phyloP scores from a whole-genome alignment of 2,329 filamentous ascomycete genomes.

The Knoxdaviesia capensis region DNA sequence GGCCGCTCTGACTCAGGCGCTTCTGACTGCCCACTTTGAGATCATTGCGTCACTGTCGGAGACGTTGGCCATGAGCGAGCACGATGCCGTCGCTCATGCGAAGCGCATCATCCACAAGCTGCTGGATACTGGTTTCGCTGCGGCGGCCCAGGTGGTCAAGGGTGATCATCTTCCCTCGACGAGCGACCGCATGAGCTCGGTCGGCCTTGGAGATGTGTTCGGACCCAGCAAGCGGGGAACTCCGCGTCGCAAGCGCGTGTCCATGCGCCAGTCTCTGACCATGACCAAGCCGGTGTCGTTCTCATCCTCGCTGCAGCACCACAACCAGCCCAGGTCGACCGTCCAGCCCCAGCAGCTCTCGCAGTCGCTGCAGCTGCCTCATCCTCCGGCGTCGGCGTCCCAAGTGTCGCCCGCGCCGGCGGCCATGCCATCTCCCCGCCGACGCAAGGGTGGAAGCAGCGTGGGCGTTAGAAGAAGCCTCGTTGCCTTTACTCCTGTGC shows the following conservation, averaged over 20 bases:
- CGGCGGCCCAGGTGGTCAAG: conserved; percentile 70
- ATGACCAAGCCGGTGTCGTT: no score
- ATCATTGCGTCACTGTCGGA: conserved; percentile 68
- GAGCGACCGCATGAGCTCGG: conserved; percentile 20
- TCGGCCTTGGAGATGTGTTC: conserved; percentile 20
- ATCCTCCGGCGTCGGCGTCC: no score
- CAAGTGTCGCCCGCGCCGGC: conserved; percentile 15
- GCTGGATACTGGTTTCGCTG: conserved; percentile 53
- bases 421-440: conserved; percentile 58
- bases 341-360: no score
- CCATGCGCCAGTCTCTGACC: no score
- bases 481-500: conserved; percentile 51
- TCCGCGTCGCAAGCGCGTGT: conserved; percentile 46
- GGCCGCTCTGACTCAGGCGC: conserved; percentile 55
- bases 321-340: no score
- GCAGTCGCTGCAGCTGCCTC: no score
- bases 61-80: conserved; percentile 64
- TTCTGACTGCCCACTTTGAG: conserved; percentile 83
- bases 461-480: no score
- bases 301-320: no score
- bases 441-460: conserved; percentile 35
- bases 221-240: conserved; percentile 55
- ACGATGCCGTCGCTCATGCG: conserved; percentile 63
- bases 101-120: conserved; percentile 59
- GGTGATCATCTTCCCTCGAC: conserved; percentile 51